Base-by-base conservation (phyloP, 495 filamentous ascomycete genomes). In the Penicillium coffeae region DNA sequence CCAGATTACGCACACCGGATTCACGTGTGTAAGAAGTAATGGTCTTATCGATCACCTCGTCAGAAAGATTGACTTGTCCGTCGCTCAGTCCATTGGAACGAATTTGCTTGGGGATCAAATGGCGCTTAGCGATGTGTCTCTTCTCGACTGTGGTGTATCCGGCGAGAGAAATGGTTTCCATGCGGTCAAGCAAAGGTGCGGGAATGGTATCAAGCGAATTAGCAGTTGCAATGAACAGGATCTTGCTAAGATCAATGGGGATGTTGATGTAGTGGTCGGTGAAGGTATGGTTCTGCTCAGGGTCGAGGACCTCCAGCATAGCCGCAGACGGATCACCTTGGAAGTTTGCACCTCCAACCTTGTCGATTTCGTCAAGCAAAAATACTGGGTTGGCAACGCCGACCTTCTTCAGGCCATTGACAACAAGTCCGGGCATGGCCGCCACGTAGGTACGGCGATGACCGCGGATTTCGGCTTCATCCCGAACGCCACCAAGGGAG, bases 81-180 rank as follows among this genome's bases (percentile, higher is more conserved):
- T 81, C 70, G 25, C 66, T 68, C 25, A 99, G 83, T 19, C 91
- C 93, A 58, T 99, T 89, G 9, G 80, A 74, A 25, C 71, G 77
- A 47, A 96, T 82, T 63, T 97, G 94, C 71, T 97, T 97, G 3
- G 93, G 94, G 12, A 99, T 85, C 18, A 99, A 76, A 63, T 97
- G 94, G 54, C 85, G 87, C 59, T 84, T 84, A 1, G 94, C 92
- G 63, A 99, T 99, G 59, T 96, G 90, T 50, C 88, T 78, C 72
- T 99, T 99, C 75, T 99, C 93, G n/a, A 96, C 77, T 6, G 90
- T 95, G 10, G 93, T 99, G 71, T 99, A 99, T 58, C 94, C 93
- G 10, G 89, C 86, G 20, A 99, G 79, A 46, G 82, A 76, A 43
- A 97, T 91, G 1, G 84, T 93, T 73, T 99, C 93, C 93, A 97